These are phyloP conservation scores for Ophiognomonia clavigignenti-juglandacearum DNA, from an alignment of 2,329 filamentous ascomycete genomes.

Conservation along the genomic window DNA sequence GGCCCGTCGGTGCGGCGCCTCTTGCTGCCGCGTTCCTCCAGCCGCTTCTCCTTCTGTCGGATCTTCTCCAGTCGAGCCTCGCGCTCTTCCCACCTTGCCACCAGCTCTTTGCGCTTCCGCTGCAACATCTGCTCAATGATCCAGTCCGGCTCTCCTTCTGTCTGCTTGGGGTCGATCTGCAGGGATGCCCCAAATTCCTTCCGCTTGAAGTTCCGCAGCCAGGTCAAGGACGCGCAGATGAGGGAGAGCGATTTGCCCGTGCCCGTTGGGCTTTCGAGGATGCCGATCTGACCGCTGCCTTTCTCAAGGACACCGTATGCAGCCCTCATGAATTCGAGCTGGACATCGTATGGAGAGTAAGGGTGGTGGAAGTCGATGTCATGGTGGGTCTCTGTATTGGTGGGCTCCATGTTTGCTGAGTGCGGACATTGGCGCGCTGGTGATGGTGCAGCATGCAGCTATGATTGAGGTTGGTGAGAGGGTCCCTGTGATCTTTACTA, in stretches of 20 bases:
- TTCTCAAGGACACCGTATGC: slow-evolving; percentile 72
- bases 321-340: slow-evolving; percentile 80
- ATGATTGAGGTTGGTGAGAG: background rate
- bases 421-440: background rate
- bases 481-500: too few species aligned
- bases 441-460: background rate
- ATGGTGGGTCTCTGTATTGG: slow-evolving; percentile 10
- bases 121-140: slow-evolving; percentile 71
- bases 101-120: slow-evolving; percentile 62
- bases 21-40: slow-evolving; percentile 46
- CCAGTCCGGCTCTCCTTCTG: slow-evolving; percentile 75
- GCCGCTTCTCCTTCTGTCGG: slow-evolving; percentile 56
- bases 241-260: slow-evolving; percentile 85
- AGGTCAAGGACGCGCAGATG: slow-evolving; percentile 84
- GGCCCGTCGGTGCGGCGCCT: slow-evolving; percentile 38
- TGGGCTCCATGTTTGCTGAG: slow-evolving; percentile 1
- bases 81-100: slow-evolving; percentile 64
- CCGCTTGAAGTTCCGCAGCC: slow-evolving; percentile 79
- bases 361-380: slow-evolving; percentile 75
- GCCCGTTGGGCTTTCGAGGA: slow-evolving; percentile 92
- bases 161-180: slow-evolving; percentile 35
- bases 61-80: slow-evolving; percentile 66
- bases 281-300: slow-evolving; percentile 70
- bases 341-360: slow-evolving; percentile 81
- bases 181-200: slow-evolving; percentile 49